A percentile compares a stretch with the other conserved stretches of the same genome.
These are phyloP conservation scores for Pseudogymnoascus sp. DNA, from an alignment of 2,329 filamentous ascomycete species.

Conservation along the genomic window DNA sequence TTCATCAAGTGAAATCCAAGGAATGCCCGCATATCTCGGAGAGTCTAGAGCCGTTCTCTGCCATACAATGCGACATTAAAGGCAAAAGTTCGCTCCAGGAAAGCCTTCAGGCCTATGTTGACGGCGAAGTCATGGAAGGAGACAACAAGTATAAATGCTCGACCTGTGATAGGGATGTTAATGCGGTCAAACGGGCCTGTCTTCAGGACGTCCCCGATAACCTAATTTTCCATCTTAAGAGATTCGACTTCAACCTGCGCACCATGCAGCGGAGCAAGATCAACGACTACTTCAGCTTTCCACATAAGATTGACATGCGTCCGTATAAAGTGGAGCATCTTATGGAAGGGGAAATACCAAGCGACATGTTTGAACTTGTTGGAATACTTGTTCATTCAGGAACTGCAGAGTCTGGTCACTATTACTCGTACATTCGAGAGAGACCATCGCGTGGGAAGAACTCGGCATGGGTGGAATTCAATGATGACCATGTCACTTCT, in stretches of 20 bases:
- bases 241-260: conserved; percentile 73
- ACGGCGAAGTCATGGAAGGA: conserved; percentile 93
- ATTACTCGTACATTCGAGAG: conserved; percentile 91
- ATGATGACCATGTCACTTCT: conserved; percentile 71
- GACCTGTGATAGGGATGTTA: conserved; percentile 77
- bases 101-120: conserved; percentile 88
- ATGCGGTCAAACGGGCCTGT: conserved; percentile 87
- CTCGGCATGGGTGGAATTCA: conserved; percentile 78
- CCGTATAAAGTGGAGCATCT: conserved; percentile 85
- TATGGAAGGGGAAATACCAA: conserved; percentile 50
- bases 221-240: conserved; percentile 88
- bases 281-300: conserved; percentile 90
- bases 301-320: conserved; percentile 72
- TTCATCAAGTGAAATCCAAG: conserved; percentile 92
- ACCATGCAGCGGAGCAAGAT: conserved; percentile 82
- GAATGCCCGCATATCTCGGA: conserved; percentile 93
- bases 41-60: conserved; percentile 80
- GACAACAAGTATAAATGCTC: conserved; percentile 99
- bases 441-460: conserved; percentile 47
- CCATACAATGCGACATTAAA: conserved; percentile 93
- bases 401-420: conserved; percentile 89
- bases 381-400: conserved; percentile 90
- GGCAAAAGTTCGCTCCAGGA: conserved; percentile 77
- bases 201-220: conserved; percentile 89
- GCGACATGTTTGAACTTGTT: conserved; percentile 87